Conservation (phyloP, 371 early-diverging fungal genomes). For the Smittium culicis region DNA sequence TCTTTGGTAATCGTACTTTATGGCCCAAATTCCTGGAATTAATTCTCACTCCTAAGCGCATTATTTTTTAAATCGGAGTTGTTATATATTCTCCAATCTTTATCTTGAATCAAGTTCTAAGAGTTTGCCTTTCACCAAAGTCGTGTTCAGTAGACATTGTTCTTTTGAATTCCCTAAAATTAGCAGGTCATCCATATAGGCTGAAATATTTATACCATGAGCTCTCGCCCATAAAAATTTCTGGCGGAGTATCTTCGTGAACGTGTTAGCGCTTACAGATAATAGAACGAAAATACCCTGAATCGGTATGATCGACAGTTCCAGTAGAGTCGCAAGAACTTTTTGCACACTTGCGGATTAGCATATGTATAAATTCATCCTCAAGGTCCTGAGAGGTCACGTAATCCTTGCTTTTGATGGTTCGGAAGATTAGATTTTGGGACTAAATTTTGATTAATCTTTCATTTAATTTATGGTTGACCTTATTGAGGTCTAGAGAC, state of each 20-base stretch:
- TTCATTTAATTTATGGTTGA: not conserved
- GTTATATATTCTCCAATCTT: slow-evolving; percentile 23
- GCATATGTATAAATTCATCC: not conserved
- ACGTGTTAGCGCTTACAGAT: not conserved
- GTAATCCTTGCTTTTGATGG: not conserved
- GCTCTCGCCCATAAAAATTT: not conserved
- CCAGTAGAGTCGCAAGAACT: not conserved
- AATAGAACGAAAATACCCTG: not conserved
- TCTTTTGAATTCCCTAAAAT: slow-evolving; percentile 5
- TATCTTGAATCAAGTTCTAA: not conserved
- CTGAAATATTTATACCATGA: not conserved
- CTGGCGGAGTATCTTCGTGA: not conserved
- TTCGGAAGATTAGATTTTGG: not conserved
- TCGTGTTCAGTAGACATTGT: not conserved
- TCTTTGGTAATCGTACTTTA: not conserved
- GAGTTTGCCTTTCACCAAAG: not conserved
- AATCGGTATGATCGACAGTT: not conserved
- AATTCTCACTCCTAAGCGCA: not conserved
- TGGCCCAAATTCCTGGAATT: not conserved
- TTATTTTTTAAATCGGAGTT: not conserved
- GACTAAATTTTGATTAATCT: not conserved
- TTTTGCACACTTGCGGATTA: not conserved
- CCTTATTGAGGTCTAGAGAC: not conserved
- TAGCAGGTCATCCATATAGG: not conserved
- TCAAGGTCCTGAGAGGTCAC: not conserved